Conservation (phyloP, 140 eudicot species). For the Senecio squalidus region DNA sequence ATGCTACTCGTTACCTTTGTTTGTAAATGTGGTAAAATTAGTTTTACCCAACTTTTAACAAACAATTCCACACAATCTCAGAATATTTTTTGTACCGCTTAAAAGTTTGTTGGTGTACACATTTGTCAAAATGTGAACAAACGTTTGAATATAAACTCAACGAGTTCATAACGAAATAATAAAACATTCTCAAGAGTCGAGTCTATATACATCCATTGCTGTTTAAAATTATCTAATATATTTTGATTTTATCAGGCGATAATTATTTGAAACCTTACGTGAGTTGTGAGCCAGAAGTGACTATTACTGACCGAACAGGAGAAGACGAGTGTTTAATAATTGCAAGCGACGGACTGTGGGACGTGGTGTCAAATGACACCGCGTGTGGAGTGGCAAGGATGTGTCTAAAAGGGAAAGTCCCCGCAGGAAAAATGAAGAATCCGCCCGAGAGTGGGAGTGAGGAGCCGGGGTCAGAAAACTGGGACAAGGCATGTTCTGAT, state of each 20-base stretch:
- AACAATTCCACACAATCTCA: too few relatives aligned
- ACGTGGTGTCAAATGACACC: constrained; percentile 47
- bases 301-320: constrained; percentile 31
- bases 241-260: constrained; percentile 32
- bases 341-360: constrained; percentile 61
- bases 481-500: constrained; percentile 39
- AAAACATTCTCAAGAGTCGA: too few relatives aligned
- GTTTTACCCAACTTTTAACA: too few relatives aligned
- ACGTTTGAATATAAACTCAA: too few relatives aligned
- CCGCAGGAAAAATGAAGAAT: constrained; percentile 5
- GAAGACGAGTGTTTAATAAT: constrained; percentile 56
- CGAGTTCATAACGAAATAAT: neutral
- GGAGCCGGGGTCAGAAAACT: constrained; percentile 21
- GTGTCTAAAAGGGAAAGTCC: constrained; percentile 42
- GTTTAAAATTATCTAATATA: neutral
- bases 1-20: too few relatives aligned
- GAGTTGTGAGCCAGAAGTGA: constrained; percentile 51
- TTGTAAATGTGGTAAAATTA: too few relatives aligned
- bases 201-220: neutral
- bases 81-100: too few relatives aligned
- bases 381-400: constrained; percentile 53
- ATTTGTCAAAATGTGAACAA: too few relatives aligned
- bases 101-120: too few relatives aligned
- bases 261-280: constrained; percentile 52
- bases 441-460: neutral